phyloP scores from a whole-genome alignment of 148 eudicot genomes.

The Persicaria maculosa region DNA sequence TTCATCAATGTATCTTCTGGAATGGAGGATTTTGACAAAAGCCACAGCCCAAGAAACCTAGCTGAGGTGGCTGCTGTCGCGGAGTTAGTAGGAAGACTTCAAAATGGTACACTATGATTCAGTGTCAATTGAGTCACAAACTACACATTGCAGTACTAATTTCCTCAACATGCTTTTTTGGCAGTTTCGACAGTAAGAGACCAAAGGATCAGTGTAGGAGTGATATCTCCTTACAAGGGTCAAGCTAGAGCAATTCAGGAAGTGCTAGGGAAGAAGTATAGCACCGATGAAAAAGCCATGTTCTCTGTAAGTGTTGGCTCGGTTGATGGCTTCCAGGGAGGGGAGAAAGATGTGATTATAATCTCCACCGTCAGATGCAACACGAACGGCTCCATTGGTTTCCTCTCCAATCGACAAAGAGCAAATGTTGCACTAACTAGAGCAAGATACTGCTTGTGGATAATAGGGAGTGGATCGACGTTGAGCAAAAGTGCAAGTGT shows the following conservation, averaged over 20 bases:
- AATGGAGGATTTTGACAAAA: constrained; percentile 15
- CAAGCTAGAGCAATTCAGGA: constrained; percentile 18
- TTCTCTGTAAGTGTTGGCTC: constrained; percentile 3
- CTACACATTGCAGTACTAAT: not conserved
- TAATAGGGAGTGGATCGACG: not conserved
- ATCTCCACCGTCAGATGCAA: not conserved
- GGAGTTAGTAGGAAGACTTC: constrained; percentile 36
- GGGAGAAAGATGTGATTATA: constrained; percentile 9
- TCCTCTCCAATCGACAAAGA: no score
- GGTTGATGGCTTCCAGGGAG: constrained; percentile 2
- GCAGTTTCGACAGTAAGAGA: not conserved
- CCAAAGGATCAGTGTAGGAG: constrained; percentile 31
- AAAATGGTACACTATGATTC: not conserved
- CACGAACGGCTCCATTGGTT: no score
- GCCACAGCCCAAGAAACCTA: constrained; percentile 31
- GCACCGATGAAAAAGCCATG: not conserved
- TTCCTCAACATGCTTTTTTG: not conserved
- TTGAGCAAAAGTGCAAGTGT: not conserved
- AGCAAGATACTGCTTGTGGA: constrained; percentile 11
- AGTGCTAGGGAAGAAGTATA: not conserved
- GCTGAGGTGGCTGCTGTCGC: constrained; percentile 39
- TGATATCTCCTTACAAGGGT: constrained; percentile 60
- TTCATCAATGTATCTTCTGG: constrained; percentile 5
- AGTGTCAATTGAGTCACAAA: not conserved
- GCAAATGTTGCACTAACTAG: no score